Base-by-base conservation (phyloP, 345 rosid genomes). In the Populus simonii region DNA sequence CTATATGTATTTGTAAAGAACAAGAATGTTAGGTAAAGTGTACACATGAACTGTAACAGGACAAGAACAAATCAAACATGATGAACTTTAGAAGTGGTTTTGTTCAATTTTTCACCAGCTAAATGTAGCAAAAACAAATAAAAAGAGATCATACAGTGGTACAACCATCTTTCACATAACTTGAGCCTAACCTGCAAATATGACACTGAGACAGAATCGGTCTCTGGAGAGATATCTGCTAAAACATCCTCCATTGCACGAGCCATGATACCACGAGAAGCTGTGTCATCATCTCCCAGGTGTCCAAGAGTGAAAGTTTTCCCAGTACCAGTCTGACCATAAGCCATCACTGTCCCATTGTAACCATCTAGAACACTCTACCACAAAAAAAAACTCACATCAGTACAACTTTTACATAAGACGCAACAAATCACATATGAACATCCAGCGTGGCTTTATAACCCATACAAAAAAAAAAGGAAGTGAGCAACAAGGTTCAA, bases 201-300 rank as follows among this genome's bases (percentile, higher is more conserved):
- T 16, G 80, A 82, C 35, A 82, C 80, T 4, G 85, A 78, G 23
- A 82, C 74, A 53, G 82, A 71, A 72, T 79, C 85, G 0, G 82
- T 75, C 53, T 82, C 85, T 5, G 59, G 77, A 45, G 77, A 75
- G 61, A 75, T 31, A 45, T 79, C 80, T 49, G 79, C 77, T 33
- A 82, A 62, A 67, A 82, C 75, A 70, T 82, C 82, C 77, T 82
- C 85, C 85, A 82, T 82, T 59, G 85, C 85, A 74, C 85, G 85
- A 75, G 79, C 82, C 82, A 82, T 82, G 66, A 82, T 82, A 66
- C 85, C 85, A 49, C 85, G 85, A 22, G 85, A 61, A 41, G 85
- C 69, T 47, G 85, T 78, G 61, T 82, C 85, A 67, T 66, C 77
- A 35, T 75, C 77, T 59, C 82, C 85, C n/a, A 82, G 70, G 79